Evolutionary conservation across 306 rosid genomes (phyloP).

Genomic region (Carpinus fangiana): DNA sequence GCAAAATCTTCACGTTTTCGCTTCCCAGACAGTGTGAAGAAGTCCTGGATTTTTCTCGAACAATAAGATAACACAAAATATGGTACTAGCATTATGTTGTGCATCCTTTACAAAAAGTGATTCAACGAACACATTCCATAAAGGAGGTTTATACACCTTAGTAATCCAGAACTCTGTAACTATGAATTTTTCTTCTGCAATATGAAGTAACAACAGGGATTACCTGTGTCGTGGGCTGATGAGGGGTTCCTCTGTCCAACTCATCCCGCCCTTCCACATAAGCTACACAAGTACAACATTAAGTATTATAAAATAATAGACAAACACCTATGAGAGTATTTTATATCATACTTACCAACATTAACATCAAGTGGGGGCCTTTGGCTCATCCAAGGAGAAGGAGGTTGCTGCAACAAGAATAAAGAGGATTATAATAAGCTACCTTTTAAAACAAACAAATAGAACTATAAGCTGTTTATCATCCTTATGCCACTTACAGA

Average conservation of each 20-base stretch:
- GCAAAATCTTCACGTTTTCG: conserved; percentile 89
- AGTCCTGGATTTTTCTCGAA: conserved; percentile 63
- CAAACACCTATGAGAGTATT: conserved; percentile 14
- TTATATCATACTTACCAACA: conserved; percentile 66
- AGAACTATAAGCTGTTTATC: conserved; percentile 1
- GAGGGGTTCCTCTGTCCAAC: conserved; percentile 75
- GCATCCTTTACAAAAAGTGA: conserved; percentile 23
- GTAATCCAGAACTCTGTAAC: conserved; percentile 27
- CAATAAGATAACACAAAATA: conserved; percentile 25
- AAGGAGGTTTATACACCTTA: conserved; percentile 21
- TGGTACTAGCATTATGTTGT: conserved; percentile 10
- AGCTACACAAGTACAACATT: conserved; percentile 56
- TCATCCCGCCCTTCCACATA: conserved; percentile 98
- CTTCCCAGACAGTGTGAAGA: conserved; percentile 70
- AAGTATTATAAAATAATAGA: conserved; percentile 37
- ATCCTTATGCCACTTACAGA: conserved; percentile 1
- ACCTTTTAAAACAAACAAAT: not conserved
- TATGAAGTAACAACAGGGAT: conserved; percentile 26
- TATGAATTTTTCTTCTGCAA: conserved; percentile 23
- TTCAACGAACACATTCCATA: conserved; percentile 2
- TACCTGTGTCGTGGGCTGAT: conserved; percentile 81
- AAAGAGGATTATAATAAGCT: conserved; percentile 23
- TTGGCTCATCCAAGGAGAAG: conserved; percentile 91
- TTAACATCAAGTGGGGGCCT: conserved; percentile 96
- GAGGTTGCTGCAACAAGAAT: conserved; percentile 70